These are phyloP conservation scores for Heritiera littoralis DNA, from an alignment of 345 rosid genomes.

Conservation along the genomic window DNA sequence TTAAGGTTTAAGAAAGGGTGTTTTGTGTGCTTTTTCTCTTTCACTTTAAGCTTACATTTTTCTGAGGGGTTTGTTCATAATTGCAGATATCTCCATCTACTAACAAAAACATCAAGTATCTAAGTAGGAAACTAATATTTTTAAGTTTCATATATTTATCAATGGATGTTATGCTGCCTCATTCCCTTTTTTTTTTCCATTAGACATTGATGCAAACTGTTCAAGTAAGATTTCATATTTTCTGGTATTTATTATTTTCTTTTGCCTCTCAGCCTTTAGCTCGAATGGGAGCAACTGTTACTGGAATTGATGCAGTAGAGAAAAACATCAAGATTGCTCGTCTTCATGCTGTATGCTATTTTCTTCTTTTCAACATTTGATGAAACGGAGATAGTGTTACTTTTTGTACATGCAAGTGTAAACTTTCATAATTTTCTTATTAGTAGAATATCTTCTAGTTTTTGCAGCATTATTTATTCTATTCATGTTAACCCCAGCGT, in stretches of 20 bases:
- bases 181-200: not conserved
- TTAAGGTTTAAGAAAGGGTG: not conserved
- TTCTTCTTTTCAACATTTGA: slow-evolving; percentile 14
- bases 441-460: not conserved
- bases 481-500: not conserved
- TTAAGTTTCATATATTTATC: not conserved
- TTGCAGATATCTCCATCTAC: not conserved
- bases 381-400: not conserved
- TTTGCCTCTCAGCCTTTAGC: slow-evolving; percentile 78
- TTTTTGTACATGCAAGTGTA: not conserved
- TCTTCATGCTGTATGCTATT: slow-evolving; percentile 77
- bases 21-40: not conserved
- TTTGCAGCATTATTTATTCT: not conserved
- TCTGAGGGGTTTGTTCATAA: not conserved
- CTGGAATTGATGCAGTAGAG: slow-evolving; percentile 91
- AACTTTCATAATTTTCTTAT: slow-evolving; percentile 1
- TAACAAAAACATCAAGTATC: not conserved
- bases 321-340: slow-evolving; percentile 88
- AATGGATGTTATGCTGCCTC: not conserved
- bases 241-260: slow-evolving; percentile 20
- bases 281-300: slow-evolving; percentile 93
- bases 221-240: not conserved
- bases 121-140: not conserved
- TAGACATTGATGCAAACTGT: not conserved
- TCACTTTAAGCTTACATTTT: not conserved